Percentiles rank a stretch among this genome's conserved stretches.
phyloP scores from a whole-genome alignment of 495 filamentous ascomycete species.

The Aspergillus indologenus region DNA sequence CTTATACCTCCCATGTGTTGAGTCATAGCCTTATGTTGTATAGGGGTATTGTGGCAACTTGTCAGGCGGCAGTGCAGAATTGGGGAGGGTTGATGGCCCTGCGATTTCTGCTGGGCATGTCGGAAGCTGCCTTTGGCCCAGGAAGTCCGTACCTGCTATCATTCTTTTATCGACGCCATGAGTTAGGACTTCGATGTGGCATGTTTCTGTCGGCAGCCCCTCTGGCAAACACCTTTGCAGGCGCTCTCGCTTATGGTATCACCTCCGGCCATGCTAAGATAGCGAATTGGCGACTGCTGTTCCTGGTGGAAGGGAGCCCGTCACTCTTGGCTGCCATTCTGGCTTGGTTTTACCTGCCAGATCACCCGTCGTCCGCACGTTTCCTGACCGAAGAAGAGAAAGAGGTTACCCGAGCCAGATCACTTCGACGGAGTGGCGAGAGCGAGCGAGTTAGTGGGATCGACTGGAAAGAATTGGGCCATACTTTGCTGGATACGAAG shows the following conservation, averaged over 20 bases:
- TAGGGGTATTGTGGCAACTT: slow-evolving; percentile 56
- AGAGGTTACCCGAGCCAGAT: slow-evolving; percentile 60
- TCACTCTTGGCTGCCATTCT: slow-evolving; percentile 62
- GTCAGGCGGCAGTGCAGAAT: slow-evolving; percentile 58
- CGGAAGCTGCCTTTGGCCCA: slow-evolving; percentile 67
- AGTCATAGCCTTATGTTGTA: background rate
- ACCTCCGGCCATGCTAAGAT: slow-evolving; percentile 64
- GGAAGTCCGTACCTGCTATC: slow-evolving; percentile 70
- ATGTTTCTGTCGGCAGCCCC: slow-evolving; percentile 77
- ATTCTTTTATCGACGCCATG: slow-evolving; percentile 80
- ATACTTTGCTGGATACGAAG: slow-evolving; percentile 59
- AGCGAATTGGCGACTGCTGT: slow-evolving; percentile 75
- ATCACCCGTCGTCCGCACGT: slow-evolving; percentile 62
- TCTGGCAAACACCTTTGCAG: slow-evolving; percentile 78
- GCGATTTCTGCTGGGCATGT: slow-evolving; percentile 63
- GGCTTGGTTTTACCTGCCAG: slow-evolving; percentile 68
- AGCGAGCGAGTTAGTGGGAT: slow-evolving; percentile 50
- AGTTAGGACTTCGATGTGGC: slow-evolving; percentile 73
- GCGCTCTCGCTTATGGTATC: slow-evolving; percentile 80
- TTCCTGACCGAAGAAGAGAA: slow-evolving; percentile 73
- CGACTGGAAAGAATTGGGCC: slow-evolving; percentile 56
- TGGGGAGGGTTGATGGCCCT: slow-evolving; percentile 66
- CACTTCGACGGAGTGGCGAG: slow-evolving; percentile 61
- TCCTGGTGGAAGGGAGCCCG: slow-evolving; percentile 80
- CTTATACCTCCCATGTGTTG: slow-evolving; percentile 5